Evolutionary conservation across 2,329 filamentous ascomycete genomes (phyloP).

Genomic region (Didymella arachidicola): DNA sequence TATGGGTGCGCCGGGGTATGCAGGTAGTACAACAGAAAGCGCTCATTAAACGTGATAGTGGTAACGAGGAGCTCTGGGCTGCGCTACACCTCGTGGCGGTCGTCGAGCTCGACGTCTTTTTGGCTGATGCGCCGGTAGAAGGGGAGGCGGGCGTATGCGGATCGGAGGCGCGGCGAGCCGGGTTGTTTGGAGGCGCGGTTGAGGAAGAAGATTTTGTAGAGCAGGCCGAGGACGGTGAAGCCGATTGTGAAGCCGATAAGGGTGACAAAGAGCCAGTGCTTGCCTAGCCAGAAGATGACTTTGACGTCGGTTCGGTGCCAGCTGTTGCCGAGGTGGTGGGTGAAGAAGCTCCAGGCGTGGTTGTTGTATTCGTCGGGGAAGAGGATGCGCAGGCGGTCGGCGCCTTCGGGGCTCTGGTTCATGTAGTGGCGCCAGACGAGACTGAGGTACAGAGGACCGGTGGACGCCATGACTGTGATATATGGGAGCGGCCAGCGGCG

Average conservation of each 20-base stretch:
- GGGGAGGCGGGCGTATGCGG: constrained; percentile 39
- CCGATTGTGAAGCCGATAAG: constrained; percentile 62
- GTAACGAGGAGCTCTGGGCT: background rate
- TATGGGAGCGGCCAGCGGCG: constrained; percentile 74
- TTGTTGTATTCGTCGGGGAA: constrained; percentile 75
- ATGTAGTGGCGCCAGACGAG: constrained; percentile 80
- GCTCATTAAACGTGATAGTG: constrained; percentile 17
- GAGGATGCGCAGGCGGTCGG: constrained; percentile 69
- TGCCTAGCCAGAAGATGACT: constrained; percentile 70
- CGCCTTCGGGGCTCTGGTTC: constrained; percentile 56
- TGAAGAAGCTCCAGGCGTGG: constrained; percentile 76
- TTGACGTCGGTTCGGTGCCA: constrained; percentile 71
- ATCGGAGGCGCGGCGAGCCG: constrained; percentile 27
- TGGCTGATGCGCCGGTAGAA: constrained; percentile 50
- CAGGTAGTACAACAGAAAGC: constrained; percentile 15
- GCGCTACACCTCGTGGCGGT: constrained; percentile 46
- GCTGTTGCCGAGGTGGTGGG: constrained; percentile 68
- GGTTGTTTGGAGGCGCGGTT: constrained; percentile 34
- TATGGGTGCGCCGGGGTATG: constrained; percentile 20
- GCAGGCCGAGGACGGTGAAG: constrained; percentile 58
- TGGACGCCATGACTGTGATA: constrained; percentile 81
- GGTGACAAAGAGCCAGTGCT: constrained; percentile 64
- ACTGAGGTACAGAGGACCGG: constrained; percentile 77
- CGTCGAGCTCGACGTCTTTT: constrained; percentile 47
- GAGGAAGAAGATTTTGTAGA: constrained; percentile 61